Conservation (phyloP, 2,329 filamentous ascomycete genomes). For the Boeremia lycopersici region DNA sequence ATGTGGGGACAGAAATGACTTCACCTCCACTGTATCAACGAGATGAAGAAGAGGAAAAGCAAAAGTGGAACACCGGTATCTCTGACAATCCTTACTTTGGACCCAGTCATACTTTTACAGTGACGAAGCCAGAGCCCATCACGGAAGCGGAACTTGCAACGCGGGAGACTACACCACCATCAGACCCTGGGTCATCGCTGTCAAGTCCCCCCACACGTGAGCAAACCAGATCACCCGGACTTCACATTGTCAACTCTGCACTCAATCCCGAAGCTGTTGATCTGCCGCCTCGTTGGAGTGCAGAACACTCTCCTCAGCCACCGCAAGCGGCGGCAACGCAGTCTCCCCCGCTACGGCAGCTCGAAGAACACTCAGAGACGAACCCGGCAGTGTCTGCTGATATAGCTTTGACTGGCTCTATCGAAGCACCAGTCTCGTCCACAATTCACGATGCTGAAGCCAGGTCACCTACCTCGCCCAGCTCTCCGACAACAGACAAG, state of each 20-base stretch:
- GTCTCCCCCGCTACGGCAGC: conserved; percentile 9
- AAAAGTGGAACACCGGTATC: conserved; percentile 25
- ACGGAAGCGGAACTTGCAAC: conserved; percentile 22
- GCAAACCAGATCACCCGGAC: conserved; percentile 35
- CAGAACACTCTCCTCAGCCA: conserved; percentile 21
- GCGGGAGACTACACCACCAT: conserved; percentile 23
- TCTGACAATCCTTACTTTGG: conserved; percentile 35
- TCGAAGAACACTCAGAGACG: conserved; percentile 12
- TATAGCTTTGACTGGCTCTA: conserved; percentile 11
- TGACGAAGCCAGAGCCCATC: conserved; percentile 30
- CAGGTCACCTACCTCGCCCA: conserved; percentile 27
- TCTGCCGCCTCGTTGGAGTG: conserved; percentile 42
- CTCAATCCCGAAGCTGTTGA: conserved; percentile 46
- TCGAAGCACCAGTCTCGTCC: conserved; percentile 20
- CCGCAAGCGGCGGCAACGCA: conserved; percentile 14
- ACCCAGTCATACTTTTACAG: conserved; percentile 32
- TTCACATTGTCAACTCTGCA: conserved; percentile 54
- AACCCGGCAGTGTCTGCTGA: conserved; percentile 18
- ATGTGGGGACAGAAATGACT: conserved; percentile 9
- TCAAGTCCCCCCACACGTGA: conserved; percentile 28
- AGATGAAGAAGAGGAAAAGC: conserved; percentile 23
- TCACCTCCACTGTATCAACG: conserved; percentile 22
- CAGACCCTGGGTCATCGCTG: conserved; percentile 20
- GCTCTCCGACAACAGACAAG: conserved; percentile 33
- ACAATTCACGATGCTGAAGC: conserved; percentile 22